phyloP scores from a whole-genome alignment of 768 basidiomycete genomes.

The Naganishia randhawae region DNA sequence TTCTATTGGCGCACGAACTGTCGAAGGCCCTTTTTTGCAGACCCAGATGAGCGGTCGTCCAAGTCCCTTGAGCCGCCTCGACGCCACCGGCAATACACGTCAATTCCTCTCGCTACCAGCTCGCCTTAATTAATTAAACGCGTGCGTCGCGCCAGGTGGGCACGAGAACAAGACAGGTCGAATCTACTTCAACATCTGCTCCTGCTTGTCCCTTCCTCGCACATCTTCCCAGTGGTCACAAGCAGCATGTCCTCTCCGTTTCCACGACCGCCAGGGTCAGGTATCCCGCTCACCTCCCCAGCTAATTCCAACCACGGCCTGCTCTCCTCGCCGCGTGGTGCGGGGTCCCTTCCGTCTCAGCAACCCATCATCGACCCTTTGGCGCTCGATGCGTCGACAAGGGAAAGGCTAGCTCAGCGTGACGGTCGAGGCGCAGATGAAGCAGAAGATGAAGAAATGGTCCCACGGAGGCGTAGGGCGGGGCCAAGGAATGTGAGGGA shows the following conservation, averaged over 20 bases:
- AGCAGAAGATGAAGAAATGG: conserved; percentile 26
- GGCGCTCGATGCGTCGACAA: conserved; percentile 2
- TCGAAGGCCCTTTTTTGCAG: too few relatives aligned
- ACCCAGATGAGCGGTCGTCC: not conserved
- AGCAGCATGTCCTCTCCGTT: conserved; percentile 26
- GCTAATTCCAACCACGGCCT: conserved; percentile 11
- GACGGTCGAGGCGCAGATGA: conserved; percentile 9
- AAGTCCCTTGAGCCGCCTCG: not conserved
- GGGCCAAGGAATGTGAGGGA: conserved; percentile 20
- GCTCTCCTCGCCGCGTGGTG: not conserved
- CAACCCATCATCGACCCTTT: conserved; percentile 26
- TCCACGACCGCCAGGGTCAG: conserved; percentile 17
- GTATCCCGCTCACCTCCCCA: conserved; percentile 18
- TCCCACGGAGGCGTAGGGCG: conserved; percentile 15
- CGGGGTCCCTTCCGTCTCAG: conserved; percentile 14
- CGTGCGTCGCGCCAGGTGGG: conserved; percentile 12
- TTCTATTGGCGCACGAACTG: not conserved
- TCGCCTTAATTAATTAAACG: conserved; percentile 14
- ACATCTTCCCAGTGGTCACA: not conserved
- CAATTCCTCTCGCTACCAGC: not conserved
- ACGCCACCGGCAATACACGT: not conserved
- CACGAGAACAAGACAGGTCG: not conserved
- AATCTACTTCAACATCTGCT: conserved; percentile 1
- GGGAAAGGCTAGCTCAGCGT: not conserved
- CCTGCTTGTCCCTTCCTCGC: not conserved